phyloP scores from a whole-genome alignment of 2,329 filamentous ascomycete species.

The Colletotrichum sojae region DNA sequence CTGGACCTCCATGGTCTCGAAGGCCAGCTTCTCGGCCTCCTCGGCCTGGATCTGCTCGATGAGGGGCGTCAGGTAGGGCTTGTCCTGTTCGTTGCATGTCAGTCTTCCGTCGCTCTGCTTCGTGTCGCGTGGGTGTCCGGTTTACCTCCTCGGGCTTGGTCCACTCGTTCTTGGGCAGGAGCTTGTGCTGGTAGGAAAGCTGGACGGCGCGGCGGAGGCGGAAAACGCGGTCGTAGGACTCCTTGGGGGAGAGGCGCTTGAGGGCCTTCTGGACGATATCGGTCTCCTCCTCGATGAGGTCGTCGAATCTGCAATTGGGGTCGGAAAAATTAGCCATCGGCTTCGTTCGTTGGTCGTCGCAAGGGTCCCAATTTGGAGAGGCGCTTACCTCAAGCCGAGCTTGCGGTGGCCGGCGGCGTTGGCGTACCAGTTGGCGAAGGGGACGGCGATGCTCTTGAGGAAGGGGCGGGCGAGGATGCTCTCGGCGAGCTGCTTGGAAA shows the following conservation, averaged over 20 bases:
- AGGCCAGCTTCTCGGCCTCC: conserved; percentile 65
- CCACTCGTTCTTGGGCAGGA: conserved; percentile 74
- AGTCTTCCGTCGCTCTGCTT: conserved; percentile 17
- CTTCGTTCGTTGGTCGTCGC: neutral
- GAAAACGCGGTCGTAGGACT: conserved; percentile 97
- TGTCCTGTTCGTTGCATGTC: conserved; percentile 56
- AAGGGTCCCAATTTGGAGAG: conserved; percentile 13
- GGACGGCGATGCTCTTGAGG: conserved; percentile 84
- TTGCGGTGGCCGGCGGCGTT: conserved; percentile 93
- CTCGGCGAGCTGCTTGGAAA: conserved; percentile 41
- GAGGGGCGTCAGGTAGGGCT: conserved; percentile 68
- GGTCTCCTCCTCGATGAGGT: conserved; percentile 94
- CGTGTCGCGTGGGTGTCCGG: neutral
- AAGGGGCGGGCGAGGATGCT: conserved; percentile 83
- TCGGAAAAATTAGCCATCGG: conserved; percentile 12
- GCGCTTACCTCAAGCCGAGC: conserved; percentile 85
- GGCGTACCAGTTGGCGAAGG: conserved; percentile 89
- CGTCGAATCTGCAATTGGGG: conserved; percentile 79
- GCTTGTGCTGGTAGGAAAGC: conserved; percentile 74
- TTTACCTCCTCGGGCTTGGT: conserved; percentile 69
- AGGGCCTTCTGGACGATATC: conserved; percentile 89
- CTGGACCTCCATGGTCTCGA: conserved; percentile 65
- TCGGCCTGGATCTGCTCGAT: conserved; percentile 66
- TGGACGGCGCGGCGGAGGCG: conserved; percentile 96
- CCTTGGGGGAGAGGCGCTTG: conserved; percentile 90